Conservation (phyloP, 768 basidiomycete genomes). For the Russula compacta region DNA sequence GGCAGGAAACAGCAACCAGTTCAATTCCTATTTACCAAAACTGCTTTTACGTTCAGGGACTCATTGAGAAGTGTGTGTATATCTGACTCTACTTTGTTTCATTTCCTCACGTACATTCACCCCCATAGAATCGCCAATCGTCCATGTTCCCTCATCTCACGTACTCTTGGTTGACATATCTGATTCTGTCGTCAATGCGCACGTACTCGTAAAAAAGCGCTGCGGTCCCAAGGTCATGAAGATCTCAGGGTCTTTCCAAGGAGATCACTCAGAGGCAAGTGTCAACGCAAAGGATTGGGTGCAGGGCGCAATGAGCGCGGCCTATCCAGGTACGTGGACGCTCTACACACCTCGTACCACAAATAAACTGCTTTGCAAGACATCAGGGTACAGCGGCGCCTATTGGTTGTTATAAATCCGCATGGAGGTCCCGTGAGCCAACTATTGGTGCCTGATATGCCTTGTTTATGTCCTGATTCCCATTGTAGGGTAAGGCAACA, state of each 20-base stretch:
- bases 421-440: slow-evolving; percentile 61
- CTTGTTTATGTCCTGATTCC: slow-evolving; percentile 3
- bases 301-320: slow-evolving; percentile 40
- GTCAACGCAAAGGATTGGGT: slow-evolving; percentile 41
- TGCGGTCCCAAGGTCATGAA: slow-evolving; percentile 32
- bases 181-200: slow-evolving; percentile 35
- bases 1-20: neutral
- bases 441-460: neutral
- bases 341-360: slow-evolving; percentile 3
- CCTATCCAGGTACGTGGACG: slow-evolving; percentile 49
- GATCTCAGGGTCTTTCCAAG: slow-evolving; percentile 35
- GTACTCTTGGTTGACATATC: slow-evolving; percentile 45
- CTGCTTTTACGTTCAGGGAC: slow-evolving; percentile 20
- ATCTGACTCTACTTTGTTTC: neutral
- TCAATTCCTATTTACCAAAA: neutral
- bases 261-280: slow-evolving; percentile 22
- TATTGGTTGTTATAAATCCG: slow-evolving; percentile 75
- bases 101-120: neutral
- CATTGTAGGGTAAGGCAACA: slow-evolving; percentile 49
- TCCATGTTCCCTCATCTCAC: slow-evolving; percentile 36
- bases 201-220: slow-evolving; percentile 41
- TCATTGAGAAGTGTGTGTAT: slow-evolving; percentile 17
- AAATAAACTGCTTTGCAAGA: slow-evolving; percentile 27
- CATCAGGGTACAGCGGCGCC: slow-evolving; percentile 41
- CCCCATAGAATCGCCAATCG: neutral